Evolutionary conservation across 495 filamentous ascomycete species (phyloP), one percentile per base, ranked within the genome.

Genomic region (Neurospora tetrasperma): DNA sequence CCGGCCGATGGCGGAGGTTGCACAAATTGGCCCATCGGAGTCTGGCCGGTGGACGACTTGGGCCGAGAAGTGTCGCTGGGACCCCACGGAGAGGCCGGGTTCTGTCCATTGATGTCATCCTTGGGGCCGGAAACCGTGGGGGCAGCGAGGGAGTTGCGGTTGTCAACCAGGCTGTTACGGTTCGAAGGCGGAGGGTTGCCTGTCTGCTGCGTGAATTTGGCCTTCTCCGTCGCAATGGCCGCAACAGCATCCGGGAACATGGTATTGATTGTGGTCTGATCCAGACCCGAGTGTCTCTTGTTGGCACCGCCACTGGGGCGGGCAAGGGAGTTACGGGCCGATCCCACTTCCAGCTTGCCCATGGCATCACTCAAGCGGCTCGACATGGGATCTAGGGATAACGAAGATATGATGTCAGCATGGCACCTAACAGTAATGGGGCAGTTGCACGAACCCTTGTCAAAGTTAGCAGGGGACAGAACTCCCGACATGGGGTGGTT

Each of bases 161-260:
- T 89, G 70, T 93, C 94, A 75, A 96, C 89, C 68, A 91, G 86
- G 80, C 96, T 98, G 82, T 98, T 98, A 46, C 96, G 90, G 82
- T 97, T 97, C 42, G 96, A 98, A 5, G 91, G 89, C 23, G 95
- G 93, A 12, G 91, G 91, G 73, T 94, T 93, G 69, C 96, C 95
- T 40, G 94, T 97, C 80, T 96, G 92, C 80, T 97, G 93, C 12
- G 93, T 94, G 79, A 97, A 98, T 82, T 97, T 94, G 70, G 94
- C 94, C 85, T 97, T 97, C 83, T 99, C 95, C 70, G 94, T 96
- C 40, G 94, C 94, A 81, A 99, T 98, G 16, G 96, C 96, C 16
- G 95, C 96, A 3, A 96, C 96, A 31, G 96, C 96, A 85, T 98
- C 96, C 6, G 96, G 96, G 80, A 99, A 99, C 96, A 99, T 98